Base-by-base conservation (phyloP, 495 filamentous ascomycete species). In the Recurvomyces mirabilis region DNA sequence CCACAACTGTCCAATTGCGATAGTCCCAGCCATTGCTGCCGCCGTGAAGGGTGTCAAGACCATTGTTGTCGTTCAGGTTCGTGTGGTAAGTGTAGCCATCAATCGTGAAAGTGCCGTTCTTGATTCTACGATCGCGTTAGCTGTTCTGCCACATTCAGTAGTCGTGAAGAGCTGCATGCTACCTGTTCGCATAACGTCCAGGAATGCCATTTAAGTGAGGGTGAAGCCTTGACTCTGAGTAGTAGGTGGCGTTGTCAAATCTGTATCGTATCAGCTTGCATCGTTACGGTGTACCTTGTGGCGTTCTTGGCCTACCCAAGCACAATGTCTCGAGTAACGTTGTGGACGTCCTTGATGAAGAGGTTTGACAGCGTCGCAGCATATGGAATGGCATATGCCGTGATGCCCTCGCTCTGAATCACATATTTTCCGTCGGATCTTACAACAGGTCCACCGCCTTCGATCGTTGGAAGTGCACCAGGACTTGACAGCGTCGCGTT, bases 11-110 rank as follows among this genome's bases (percentile, higher is more conserved):
- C 65, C 83, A 93, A 61, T 88, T 83, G 40, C 83, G 60, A 34
- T 43, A 65, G 55, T 88, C 84, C 69, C 87, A 93, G 37, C 86
- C 86, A 46, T 86, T 64, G 1, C 66, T 67, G n/a, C 86, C 86
- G 32, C 86, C 86, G 58, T 93, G 85, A 20, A 93, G 73, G 4
- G 83, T 86, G 60, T 89, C 70, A 6, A 65, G 51, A 17, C 79
- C 79, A 7, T 67, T 53, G 40, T 91, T 75, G 56, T 93, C 85
- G 61, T 89, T 91, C 25, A 78, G 41, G 10, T 41, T 22, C 1
- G 48, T 65, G 46, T 87, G 70, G 54, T 80, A 89, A 0, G 60
- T 68, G 12, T 51, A 52, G 18, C 75, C 80, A 38, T 84, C 79
- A 46, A 89, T 72, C 46, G 68, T 70, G 56, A 91, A 93, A 7